A percentile compares a stretch with the other conserved stretches of the same genome.
phyloP scores from a whole-genome alignment of 768 basidiomycete genomes.

The Mrakia gelida region DNA sequence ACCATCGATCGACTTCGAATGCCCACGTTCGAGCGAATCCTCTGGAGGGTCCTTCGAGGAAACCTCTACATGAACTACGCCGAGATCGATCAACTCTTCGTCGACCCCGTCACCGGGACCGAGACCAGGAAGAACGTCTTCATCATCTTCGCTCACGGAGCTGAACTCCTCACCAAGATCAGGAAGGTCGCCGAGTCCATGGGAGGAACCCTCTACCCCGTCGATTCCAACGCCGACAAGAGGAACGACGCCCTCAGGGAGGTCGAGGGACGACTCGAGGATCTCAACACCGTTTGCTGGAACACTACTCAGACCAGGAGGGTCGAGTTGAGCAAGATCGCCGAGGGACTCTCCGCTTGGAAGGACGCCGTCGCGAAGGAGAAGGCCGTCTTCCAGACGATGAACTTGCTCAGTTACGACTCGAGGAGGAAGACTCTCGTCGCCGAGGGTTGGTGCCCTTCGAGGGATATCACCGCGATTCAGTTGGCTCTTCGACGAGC shows the following conservation, averaged over 20 bases:
- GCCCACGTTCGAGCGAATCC: slow-evolving; percentile 89
- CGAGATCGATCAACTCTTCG: slow-evolving; percentile 87
- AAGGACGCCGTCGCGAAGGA: slow-evolving; percentile 91
- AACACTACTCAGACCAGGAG: slow-evolving; percentile 82
- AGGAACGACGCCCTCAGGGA: slow-evolving; percentile 84
- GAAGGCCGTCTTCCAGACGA: slow-evolving; percentile 90
- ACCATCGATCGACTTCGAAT: slow-evolving; percentile 90
- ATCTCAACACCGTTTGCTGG: slow-evolving; percentile 79
- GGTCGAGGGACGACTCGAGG: slow-evolving; percentile 81
- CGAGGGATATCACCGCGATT: slow-evolving; percentile 78
- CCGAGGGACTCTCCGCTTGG: slow-evolving; percentile 82
- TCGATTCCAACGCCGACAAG: slow-evolving; percentile 89
- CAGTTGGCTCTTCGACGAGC: slow-evolving; percentile 84
- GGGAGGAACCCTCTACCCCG: slow-evolving; percentile 94
- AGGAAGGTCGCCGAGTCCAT: slow-evolving; percentile 98
- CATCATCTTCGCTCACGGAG: slow-evolving; percentile 98
- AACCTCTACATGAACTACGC: slow-evolving; percentile 67
- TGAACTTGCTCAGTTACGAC: slow-evolving; percentile 95
- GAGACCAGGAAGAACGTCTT: slow-evolving; percentile 97
- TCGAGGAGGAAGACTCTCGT: slow-evolving; percentile 87
- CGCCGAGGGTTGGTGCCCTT: slow-evolving; percentile 97
- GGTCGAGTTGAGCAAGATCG: slow-evolving; percentile 73
- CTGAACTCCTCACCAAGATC: slow-evolving; percentile 87
- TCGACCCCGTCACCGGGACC: slow-evolving; percentile 73
- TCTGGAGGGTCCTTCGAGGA: slow-evolving; percentile 96